Evolutionary conservation across 345 rosid genomes (phyloP).

Genomic region (Arabis hirsuta): DNA sequence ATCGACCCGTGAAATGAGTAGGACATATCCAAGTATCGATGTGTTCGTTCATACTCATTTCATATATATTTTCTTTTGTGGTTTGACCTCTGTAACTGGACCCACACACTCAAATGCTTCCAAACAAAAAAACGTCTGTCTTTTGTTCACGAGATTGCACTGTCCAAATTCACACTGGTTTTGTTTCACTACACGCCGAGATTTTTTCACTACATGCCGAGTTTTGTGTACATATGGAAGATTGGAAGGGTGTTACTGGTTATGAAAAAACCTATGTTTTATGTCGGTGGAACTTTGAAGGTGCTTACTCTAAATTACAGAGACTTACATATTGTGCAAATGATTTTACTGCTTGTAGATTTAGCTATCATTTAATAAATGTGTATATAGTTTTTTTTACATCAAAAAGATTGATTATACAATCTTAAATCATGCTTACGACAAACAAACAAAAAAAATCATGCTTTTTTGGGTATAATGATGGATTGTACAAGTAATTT

Average conservation of each 20-base stretch:
- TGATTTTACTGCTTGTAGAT: neutral
- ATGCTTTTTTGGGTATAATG: no score
- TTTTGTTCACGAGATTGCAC: conserved; percentile 31
- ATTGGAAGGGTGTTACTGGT: neutral
- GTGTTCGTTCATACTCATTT: conserved; percentile 16
- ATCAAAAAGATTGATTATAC: no score
- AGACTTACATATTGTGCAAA: neutral
- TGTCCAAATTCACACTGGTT: conserved; percentile 3
- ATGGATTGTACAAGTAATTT: no score
- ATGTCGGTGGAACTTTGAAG: conserved; percentile 7
- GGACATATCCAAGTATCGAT: conserved; percentile 8
- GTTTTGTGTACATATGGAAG: conserved; percentile 3
- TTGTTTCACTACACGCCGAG: conserved; percentile 12
- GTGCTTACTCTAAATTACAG: no score
- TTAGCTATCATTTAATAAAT: neutral
- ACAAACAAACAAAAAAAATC: no score
- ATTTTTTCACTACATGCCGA: conserved; percentile 13
- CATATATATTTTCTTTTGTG: neutral
- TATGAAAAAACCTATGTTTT: neutral
- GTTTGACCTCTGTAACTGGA: neutral
- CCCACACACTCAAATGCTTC: conserved; percentile 4
- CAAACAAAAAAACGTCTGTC: conserved; percentile 9
- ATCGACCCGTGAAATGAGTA: conserved; percentile 33
- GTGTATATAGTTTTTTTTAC: neutral
- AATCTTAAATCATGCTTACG: no score